Base-by-base conservation (phyloP, 2,329 filamentous ascomycete species). In the Aureobasidium sp. region DNA sequence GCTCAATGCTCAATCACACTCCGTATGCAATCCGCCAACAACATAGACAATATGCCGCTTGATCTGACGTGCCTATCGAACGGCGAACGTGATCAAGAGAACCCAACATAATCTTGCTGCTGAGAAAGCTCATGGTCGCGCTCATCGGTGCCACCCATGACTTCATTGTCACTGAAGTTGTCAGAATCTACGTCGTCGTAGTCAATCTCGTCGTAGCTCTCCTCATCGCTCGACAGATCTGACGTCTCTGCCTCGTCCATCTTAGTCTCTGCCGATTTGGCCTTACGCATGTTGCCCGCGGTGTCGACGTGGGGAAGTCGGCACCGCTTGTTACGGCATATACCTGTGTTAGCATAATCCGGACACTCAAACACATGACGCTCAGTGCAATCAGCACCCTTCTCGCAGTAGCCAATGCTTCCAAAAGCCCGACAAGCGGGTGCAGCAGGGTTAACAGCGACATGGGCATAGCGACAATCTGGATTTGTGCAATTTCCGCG, bases 351-450 rank as follows among this genome's bases (percentile, higher is more conserved):
- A 82, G 90, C 90, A 79, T 95, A 97, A 73, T 96, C 89, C 65
- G 94, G 93, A 75, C 94, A 97, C 75, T 97, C 93, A 76, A 88
- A 88, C 62, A 93, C 88, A 78, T 99, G 94, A 64, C 91, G 88
- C 66, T 94, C 85, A 64, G 84, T 76, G 76, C 94, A 97, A 61
- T 81, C 76, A 61, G 82, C 81, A 64, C 93, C 94, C 72, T 89
- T 89, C 64, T 89, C 86, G 78, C 94, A 97, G 75, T 91, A 97
- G 59, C 94, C 93, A 70, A 92, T 83, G 60, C 86, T 84, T 31
- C 90, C 93, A 78, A 99, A 97, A 22, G 84, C 77, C 68, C 86
- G 84, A 77, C 94, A 99, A 52, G 97, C 90, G 33, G 83, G 85
- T 56, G 92, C 90, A 71, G 82, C 82, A 67, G 89, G 84, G 67